These are phyloP conservation scores for Patellaria atrata DNA, from an alignment of 495 filamentous ascomycete species.

Conservation along the genomic window DNA sequence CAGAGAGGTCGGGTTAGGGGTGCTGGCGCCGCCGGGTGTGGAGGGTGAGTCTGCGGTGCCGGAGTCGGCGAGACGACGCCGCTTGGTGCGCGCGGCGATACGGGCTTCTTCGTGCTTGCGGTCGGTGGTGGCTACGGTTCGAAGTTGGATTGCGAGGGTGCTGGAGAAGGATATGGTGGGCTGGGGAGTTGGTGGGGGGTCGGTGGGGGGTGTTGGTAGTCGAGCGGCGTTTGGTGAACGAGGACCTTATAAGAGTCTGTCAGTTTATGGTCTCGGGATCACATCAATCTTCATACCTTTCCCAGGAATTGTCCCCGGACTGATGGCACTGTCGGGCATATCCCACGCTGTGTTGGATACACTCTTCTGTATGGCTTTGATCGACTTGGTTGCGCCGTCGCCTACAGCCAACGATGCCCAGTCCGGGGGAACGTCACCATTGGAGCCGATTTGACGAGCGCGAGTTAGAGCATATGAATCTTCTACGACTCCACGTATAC, in stretches of 20 bases:
- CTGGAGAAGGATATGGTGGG: conserved; percentile 19
- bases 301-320: conserved; percentile 15
- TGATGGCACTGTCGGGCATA: conserved; percentile 15
- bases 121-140: conserved; percentile 15
- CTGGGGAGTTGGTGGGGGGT: conserved; percentile 17
- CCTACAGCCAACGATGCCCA: conserved; percentile 47
- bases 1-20: conserved; percentile 27
- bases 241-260: neutral
- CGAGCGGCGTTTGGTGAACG: conserved; percentile 5
- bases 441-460: conserved; percentile 52
- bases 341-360: conserved; percentile 28
- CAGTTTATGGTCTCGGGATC: neutral
- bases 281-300: conserved; percentile 2
- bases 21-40: conserved; percentile 32
- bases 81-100: conserved; percentile 27
- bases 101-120: conserved; percentile 37
- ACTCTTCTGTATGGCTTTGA: conserved; percentile 24
- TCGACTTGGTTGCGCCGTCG: conserved; percentile 21
- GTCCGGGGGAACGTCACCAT: conserved; percentile 54
- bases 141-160: conserved; percentile 17
- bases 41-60: conserved; percentile 23
- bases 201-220: conserved; percentile 17
- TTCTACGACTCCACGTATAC: conserved; percentile 51
- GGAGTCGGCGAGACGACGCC: conserved; percentile 25
- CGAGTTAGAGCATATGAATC: conserved; percentile 51